Base-by-base conservation (phyloP, 106 monocot species). In the Vanilla planifolia region DNA sequence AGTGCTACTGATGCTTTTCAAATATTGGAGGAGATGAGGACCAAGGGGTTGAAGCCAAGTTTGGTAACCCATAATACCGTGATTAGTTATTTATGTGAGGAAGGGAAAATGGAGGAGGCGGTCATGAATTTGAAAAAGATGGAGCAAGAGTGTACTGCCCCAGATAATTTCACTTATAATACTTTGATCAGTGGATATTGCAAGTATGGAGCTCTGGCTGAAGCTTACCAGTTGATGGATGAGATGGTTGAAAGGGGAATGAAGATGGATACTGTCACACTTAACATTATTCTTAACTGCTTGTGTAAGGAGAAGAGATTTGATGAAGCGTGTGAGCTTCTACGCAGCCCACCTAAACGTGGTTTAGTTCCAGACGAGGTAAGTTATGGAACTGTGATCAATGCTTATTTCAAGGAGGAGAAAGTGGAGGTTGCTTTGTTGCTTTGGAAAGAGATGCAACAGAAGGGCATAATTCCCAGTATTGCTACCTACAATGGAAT, bases 181-280 rank as follows among this genome's bases (percentile, higher is more conserved):
- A 91, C 91, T 17, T 67, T 98, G 72, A 98, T 98, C 27, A 75
- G 75, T 62, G 81, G 72, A 5, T 82, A 70, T 60, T 76, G 79
- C 65, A 91, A 71, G 66, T 58, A 20, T 2, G 77, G 79, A 15
- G 68, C 88, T 41, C 57, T 53, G 15, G 70, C 34, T 37, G 47
- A 51, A 35, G 79, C 87, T 23, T 88, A 67, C 40, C 40, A 45
- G 7, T 43, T 82, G 33, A 79, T 88, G 79, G 70, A 79, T 48
- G 87, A 88, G 46, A 88, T 88, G 87, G 73, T 82, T 35, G 22
- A 48, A 9, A 79, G 48, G 61, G 76, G 79, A 7, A 58, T 91
- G 33, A 98, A 85, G 71, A 77, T 98, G 96, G 91, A 98, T 36
- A 91, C 84, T 41, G 76, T 87, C 57, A 85, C 91, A 23, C 75